Conservation (phyloP, 257 asterid genomes). For the Solanum habrochaites region DNA sequence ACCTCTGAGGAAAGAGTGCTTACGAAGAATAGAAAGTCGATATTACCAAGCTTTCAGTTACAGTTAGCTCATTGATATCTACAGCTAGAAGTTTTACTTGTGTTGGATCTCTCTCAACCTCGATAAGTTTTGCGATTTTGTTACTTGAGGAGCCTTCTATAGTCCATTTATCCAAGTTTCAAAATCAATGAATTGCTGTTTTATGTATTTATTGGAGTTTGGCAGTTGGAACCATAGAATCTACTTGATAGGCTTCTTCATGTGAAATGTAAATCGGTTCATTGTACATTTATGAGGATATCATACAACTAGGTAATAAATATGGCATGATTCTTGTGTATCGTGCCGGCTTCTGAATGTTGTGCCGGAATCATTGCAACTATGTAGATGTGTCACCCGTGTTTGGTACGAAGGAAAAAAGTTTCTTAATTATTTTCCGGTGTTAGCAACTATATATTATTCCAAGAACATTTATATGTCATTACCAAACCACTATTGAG, state of each 20-base stretch:
- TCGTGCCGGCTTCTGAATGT: no score
- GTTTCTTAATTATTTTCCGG: no score
- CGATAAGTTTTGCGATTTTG: not conserved
- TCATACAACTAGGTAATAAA: not conserved
- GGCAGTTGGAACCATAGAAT: not conserved
- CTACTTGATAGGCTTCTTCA: not conserved
- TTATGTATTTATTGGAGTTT: not conserved
- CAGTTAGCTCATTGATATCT: not conserved
- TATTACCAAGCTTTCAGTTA: not conserved
- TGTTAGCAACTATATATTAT: no score
- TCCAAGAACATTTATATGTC: no score
- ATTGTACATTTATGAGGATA: not conserved
- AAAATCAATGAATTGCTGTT: not conserved
- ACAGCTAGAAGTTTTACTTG: not conserved
- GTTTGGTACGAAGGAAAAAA: no score
- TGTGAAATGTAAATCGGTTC: not conserved
- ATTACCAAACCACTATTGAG: no score
- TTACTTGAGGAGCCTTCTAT: not conserved
- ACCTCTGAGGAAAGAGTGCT: constrained; percentile 79
- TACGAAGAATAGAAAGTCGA: constrained; percentile 46
- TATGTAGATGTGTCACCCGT: no score
- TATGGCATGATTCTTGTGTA: no score
- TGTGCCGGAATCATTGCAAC: no score
- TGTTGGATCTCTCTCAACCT: not conserved
- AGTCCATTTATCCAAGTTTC: not conserved